Evolutionary conservation across 2,329 filamentous ascomycete species (phyloP), one percentile per base, ranked within the genome.

Genomic region (Neopestalotiopsis rosae): DNA sequence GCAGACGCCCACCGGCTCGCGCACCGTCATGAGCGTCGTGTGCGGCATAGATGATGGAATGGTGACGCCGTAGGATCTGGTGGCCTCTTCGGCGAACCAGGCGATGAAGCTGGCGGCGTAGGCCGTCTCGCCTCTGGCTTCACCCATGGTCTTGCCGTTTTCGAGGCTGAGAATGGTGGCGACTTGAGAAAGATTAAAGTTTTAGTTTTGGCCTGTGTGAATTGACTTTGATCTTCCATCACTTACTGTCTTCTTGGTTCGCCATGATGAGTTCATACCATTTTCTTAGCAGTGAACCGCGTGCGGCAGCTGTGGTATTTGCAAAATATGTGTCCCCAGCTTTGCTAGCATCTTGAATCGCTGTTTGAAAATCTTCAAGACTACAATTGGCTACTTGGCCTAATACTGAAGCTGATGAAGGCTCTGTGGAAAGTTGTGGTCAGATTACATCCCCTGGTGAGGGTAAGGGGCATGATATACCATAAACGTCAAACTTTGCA

Each of bases 1-100:
- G 76, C 91, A 93, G 17, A 97, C 94, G 66, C 94, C 94, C 14
- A 97, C 89, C 0, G 94, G 94, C 80, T 97, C 92, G 81, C 93
- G 94, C 76, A 94, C 82, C 0, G 93, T 96, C 73, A 91, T 88
- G 24, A 96, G 89, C 67, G 94, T 87, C 79, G 95, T 95, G 5
- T 89, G 90, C 0, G 91, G 85, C 2, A 91, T 84, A 5, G 88
- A 90, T 12, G 91, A 86, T 14, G 90, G 89, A 72, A 95, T 94
- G 17, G 90, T 92, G 73, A 93, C 90, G 67, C 94, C 94, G 75
- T 94, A 93, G 52, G 87, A 82, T 59, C 92, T 84, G 2, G 92
- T 91, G 3, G 92, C 93, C 81, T 94, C 92, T 79, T 94, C 93
- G 71, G 88, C 89, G 79, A 94, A 95, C 92, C 92, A 95, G 80